These are phyloP conservation scores for Myotisia sp. DNA, from an alignment of 2,329 filamentous ascomycete genomes.

Conservation along the genomic window DNA sequence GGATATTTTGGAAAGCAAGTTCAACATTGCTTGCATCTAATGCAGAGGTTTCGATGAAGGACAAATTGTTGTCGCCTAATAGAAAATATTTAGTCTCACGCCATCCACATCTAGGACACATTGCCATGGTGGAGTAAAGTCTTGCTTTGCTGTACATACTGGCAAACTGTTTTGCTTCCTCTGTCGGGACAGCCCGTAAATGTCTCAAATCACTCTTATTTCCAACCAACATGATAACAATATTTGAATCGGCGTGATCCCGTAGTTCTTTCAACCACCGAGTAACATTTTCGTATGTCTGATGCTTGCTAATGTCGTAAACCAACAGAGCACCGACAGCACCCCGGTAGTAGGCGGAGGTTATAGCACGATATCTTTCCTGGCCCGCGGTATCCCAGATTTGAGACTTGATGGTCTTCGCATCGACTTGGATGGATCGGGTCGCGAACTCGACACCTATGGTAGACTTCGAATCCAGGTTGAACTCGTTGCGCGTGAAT, in stretches of 20 bases:
- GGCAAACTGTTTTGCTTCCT: conserved; percentile 95
- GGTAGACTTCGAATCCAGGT: conserved; percentile 97
- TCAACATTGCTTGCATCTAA: conserved; percentile 98
- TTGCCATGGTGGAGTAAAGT: no score
- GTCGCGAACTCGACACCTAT: conserved; percentile 99
- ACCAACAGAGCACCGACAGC: conserved; percentile 94
- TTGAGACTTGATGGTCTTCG: conserved; percentile 99
- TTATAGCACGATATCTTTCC: conserved; percentile 97
- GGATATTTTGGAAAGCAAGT: conserved; percentile 97
- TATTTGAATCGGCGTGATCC: conserved; percentile 96
- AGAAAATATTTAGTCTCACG: no score
- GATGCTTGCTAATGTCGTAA: conserved; percentile 99
- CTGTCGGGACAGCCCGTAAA: conserved; percentile 87
- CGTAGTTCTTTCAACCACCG: conserved; percentile 98
- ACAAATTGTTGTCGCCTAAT: conserved; percentile 88
- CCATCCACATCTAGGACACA: no score
- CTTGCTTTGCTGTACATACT: no score
- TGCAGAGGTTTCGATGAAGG: conserved; percentile 97
- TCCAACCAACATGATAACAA: conserved; percentile 98
- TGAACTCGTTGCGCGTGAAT: conserved; percentile 99
- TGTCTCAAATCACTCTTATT: conserved; percentile 99
- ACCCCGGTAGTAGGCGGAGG: conserved; percentile 95
- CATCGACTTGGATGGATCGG: conserved; percentile 94
- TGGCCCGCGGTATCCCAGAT: conserved; percentile 99
- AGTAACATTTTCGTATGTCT: conserved; percentile 98